Evolutionary conservation across 2,329 filamentous ascomycete genomes (phyloP), one percentile per base, ranked within the genome.

Genomic region (Ceratocystis variospora): DNA sequence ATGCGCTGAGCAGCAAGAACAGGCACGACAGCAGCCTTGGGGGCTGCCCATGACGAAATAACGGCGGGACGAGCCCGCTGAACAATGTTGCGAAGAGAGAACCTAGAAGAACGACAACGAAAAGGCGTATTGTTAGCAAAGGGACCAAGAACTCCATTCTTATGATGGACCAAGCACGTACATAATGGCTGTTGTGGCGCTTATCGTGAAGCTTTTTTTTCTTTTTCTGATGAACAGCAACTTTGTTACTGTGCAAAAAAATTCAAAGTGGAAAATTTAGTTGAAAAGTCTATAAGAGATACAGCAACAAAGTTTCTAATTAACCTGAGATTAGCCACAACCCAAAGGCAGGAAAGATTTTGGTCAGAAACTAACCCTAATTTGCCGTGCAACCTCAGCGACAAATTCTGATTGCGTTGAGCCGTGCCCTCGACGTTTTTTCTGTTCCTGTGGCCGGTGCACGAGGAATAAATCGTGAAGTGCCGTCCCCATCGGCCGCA

Each of bases 51-150:
- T 15, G 66, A 63, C n/a, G 63, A 46, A 7, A 62, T 22, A 25
- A 50, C 66, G 25, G 66, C 45, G 46, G 63, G 63, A 41, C 63
- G 63, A 46, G 66, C 63, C 59, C 66, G 66, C 66, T 67, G 66
- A 28, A 44, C 48, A 53, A 67, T 45, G 63, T 17, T 59, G n/a
- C 66, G 66, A 15, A 67, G 57, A 57, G 63, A 62, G 46, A 67
- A 67, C 66, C 66, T 67, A 12, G 4, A 57, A 8, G 4, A n/a
- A 17, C n/a, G 28, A 15, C 2, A 28, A 6, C 4, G 44, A 22
- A 22, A 61, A 12, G 10, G 17, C 12, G 10, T 45, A 57, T 19
- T 66, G 63, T 66, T 61, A 61, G 31, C 22, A 62, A 10, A 5
- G 31, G 7, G 17, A 15, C 3, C 17, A 33, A 37, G 28, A 59